Conservation (phyloP, 768 basidiomycete genomes). For the Termitomyces sp. region DNA sequence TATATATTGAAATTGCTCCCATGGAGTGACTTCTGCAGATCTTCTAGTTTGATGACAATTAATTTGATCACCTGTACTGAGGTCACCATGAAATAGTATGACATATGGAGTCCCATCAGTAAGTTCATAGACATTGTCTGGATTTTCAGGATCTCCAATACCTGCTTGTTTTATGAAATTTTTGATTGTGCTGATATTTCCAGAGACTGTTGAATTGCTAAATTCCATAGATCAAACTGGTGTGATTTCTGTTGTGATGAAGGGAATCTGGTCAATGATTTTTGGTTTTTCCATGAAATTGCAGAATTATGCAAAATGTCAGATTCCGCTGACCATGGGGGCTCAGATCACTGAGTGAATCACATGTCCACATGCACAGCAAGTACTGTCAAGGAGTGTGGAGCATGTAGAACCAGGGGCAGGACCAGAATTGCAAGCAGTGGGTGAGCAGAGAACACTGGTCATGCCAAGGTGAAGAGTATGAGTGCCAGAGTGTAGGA, state of each 20-base stretch:
- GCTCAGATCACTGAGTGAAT: no score
- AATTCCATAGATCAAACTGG: slow-evolving; percentile 5
- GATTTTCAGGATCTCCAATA: neutral
- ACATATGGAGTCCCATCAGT: neutral
- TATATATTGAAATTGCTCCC: slow-evolving; percentile 23
- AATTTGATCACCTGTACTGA: slow-evolving; percentile 20
- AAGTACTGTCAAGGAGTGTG: no score
- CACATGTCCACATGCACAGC: no score
- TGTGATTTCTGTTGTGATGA: slow-evolving; percentile 9
- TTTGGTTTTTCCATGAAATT: slow-evolving; percentile 9
- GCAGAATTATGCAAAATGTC: neutral
- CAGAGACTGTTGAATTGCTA: slow-evolving; percentile 2
- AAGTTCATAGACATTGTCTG: neutral
- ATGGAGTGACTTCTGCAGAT: slow-evolving; percentile 21
- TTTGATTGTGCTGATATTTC: slow-evolving; percentile 11
- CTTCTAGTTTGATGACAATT: slow-evolving; percentile 17
- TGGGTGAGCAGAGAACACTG: no score
- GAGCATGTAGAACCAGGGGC: no score
- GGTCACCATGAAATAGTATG: slow-evolving; percentile 17
- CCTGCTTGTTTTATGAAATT: neutral
- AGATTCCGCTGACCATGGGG: no score
- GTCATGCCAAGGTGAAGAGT: no score
- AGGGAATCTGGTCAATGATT: slow-evolving; percentile 10
- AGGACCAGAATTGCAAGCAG: no score
- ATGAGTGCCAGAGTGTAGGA: no score